These are phyloP conservation scores for Funneliformis caledonium DNA, from an alignment of 371 early-diverging fungal genomes.

Conservation along the genomic window DNA sequence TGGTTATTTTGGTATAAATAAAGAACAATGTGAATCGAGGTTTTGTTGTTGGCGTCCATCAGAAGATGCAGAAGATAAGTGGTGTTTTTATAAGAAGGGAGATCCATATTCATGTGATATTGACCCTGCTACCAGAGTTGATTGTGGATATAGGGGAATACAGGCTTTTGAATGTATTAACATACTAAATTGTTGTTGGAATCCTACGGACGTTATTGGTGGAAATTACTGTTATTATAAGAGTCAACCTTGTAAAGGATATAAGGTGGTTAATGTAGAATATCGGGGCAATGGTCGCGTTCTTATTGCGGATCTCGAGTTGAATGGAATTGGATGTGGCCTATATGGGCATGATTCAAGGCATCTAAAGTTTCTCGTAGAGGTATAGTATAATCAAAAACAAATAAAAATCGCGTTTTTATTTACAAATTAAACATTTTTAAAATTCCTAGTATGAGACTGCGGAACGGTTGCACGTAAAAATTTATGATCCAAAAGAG, in stretches of 20 bases:
- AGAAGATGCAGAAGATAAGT: not conserved
- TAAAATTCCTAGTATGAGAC: slow-evolving; percentile 4
- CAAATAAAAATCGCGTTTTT: not conserved
- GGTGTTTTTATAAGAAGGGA: slow-evolving; percentile 28
- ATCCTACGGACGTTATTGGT: not conserved
- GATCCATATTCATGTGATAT: not conserved
- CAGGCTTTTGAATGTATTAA: not conserved
- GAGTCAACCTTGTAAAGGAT: not conserved
- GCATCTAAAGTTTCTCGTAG: not conserved
- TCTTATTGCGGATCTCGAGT: not conserved
- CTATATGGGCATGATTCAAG: not conserved
- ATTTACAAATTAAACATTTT: not conserved
- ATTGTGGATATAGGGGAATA: slow-evolving; percentile 23
- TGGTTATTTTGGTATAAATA: slow-evolving; percentile 22
- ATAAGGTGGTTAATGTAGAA: not conserved
- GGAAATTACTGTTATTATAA: slow-evolving; percentile 2
- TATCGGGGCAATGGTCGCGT: not conserved
- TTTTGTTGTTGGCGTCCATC: slow-evolving; percentile 23
- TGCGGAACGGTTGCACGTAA: not conserved
- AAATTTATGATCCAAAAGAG: slow-evolving; percentile 1
- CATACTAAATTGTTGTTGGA: slow-evolving; percentile 22
- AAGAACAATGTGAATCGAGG: not conserved
- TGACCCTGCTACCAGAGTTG: slow-evolving; percentile 10
- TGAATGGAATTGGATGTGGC: not conserved
- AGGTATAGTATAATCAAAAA: not conserved